Conservation (phyloP, 1,284 basidiomycete genomes). For the Anthracocystis walkeri region DNA sequence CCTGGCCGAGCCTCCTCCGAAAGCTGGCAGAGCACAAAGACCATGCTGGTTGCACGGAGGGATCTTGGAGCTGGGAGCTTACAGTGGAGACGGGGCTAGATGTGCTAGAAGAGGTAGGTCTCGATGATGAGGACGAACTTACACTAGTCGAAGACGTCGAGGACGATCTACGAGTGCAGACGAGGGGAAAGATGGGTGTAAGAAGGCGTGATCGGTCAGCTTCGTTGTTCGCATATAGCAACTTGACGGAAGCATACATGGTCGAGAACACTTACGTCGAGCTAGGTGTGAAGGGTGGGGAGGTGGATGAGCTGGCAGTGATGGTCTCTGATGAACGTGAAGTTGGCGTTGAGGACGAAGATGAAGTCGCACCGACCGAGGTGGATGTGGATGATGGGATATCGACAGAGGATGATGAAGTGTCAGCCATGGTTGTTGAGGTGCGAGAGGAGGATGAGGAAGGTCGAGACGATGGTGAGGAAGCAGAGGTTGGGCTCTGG, state of each 20-base stretch:
- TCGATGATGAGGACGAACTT: constrained; percentile 39
- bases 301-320: constrained; percentile 20
- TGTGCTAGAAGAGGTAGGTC: constrained; percentile 29
- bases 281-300: constrained; percentile 9
- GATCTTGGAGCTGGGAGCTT: constrained; percentile 28
- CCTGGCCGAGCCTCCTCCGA: constrained; percentile 28
- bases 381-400: constrained; percentile 12
- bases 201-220: background rate
- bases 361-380: constrained; percentile 4
- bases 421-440: constrained; percentile 42
- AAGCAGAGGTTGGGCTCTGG: background rate
- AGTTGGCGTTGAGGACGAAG: constrained; percentile 6
- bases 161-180: constrained; percentile 6
- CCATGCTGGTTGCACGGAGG: constrained; percentile 28
- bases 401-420: constrained; percentile 17
- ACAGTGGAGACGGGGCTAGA: constrained; percentile 29
- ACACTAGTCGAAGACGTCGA: constrained; percentile 42
- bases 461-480: constrained; percentile 1
- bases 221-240: background rate
- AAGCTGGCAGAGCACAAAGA: constrained; percentile 31
- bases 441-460: constrained; percentile 1
- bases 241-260: too few species aligned
- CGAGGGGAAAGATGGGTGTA: background rate
- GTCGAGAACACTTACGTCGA: constrained; percentile 19
- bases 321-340: constrained; percentile 30